These are phyloP conservation scores for Stylonectria norvegica DNA, from an alignment of 2,329 filamentous ascomycete species.

Conservation along the genomic window DNA sequence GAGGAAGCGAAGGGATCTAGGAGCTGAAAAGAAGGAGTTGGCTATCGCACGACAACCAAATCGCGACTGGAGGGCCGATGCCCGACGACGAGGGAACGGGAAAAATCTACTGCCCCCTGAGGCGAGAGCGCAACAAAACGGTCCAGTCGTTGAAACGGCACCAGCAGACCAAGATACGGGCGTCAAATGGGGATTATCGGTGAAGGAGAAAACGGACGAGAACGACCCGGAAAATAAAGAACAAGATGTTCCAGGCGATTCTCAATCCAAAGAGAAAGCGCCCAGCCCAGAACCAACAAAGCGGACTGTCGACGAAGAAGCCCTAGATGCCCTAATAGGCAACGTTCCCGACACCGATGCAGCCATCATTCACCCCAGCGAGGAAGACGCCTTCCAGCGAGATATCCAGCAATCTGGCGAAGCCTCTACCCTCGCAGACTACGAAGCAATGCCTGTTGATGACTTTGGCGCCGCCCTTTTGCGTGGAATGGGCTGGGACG, in stretches of 20 bases:
- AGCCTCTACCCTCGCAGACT: conserved; percentile 74
- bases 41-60: conserved; percentile 59
- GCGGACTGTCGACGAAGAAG: conserved; percentile 46
- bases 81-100: conserved; percentile 43
- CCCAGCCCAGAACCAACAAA: conserved; percentile 5
- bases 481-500: conserved; percentile 94
- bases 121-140: conserved; percentile 43
- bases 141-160: conserved; percentile 29
- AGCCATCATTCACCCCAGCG: conserved; percentile 55
- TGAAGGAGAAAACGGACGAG: conserved; percentile 48
- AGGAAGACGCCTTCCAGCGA: conserved; percentile 64
- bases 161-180: conserved; percentile 48
- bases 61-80: conserved; percentile 59
- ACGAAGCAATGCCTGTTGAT: conserved; percentile 85
- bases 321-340: conserved; percentile 64
- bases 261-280: conserved; percentile 6
- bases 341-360: conserved; percentile 43
- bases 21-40: conserved; percentile 37
- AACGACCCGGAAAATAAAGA: too few species aligned
- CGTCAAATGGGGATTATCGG: conserved; percentile 53
- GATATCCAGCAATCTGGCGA: conserved; percentile 73
- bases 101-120: conserved; percentile 60
- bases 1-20: conserved; percentile 28
- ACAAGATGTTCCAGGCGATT: conserved; percentile 17
- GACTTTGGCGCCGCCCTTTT: conserved; percentile 90